Conservation (phyloP, 2,329 filamentous ascomycete species). For the Lecanicillium sp. region DNA sequence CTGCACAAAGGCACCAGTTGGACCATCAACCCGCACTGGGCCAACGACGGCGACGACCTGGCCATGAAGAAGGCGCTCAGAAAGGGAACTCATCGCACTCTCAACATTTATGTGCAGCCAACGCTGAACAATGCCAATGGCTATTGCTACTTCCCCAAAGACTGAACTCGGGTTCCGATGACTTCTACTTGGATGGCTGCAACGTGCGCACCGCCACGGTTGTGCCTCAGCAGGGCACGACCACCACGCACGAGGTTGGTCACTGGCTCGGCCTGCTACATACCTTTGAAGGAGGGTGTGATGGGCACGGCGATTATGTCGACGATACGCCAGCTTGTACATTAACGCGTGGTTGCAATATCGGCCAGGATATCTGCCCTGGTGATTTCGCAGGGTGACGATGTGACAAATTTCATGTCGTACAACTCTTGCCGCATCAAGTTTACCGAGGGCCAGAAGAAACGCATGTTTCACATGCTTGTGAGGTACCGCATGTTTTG, state of each 20-base stretch:
- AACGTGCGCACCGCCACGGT: slow-evolving; percentile 20
- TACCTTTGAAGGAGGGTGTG: slow-evolving; percentile 28
- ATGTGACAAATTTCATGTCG: slow-evolving; percentile 11
- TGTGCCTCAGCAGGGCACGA: slow-evolving; percentile 24
- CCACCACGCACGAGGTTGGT: slow-evolving; percentile 26
- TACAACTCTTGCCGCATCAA: slow-evolving; percentile 7
- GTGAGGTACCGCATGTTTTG: too few relatives aligned
- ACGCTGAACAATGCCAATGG: slow-evolving; percentile 18
- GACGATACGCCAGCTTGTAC: slow-evolving; percentile 16
- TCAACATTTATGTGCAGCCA: slow-evolving; percentile 26
- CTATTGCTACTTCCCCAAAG: slow-evolving; percentile 37
- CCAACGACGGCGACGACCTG: slow-evolving; percentile 28
- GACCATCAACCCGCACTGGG: slow-evolving; percentile 41
- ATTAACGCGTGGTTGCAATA: slow-evolving; percentile 4
- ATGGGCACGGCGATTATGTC: slow-evolving; percentile 15
- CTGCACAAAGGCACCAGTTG: slow-evolving; percentile 28
- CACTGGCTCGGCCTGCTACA: slow-evolving; percentile 34
- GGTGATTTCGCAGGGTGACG: slow-evolving; percentile 6
- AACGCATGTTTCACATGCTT: slow-evolving; percentile 8
- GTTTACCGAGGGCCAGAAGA: slow-evolving; percentile 8
- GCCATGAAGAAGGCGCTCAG: slow-evolving; percentile 38
- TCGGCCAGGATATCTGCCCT: slow-evolving; percentile 5
- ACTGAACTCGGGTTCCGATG: slow-evolving; percentile 7
- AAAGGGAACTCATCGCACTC: slow-evolving; percentile 32
- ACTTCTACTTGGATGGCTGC: slow-evolving; percentile 32